Conservation (phyloP, 768 basidiomycete genomes). For the Russula abietina region DNA sequence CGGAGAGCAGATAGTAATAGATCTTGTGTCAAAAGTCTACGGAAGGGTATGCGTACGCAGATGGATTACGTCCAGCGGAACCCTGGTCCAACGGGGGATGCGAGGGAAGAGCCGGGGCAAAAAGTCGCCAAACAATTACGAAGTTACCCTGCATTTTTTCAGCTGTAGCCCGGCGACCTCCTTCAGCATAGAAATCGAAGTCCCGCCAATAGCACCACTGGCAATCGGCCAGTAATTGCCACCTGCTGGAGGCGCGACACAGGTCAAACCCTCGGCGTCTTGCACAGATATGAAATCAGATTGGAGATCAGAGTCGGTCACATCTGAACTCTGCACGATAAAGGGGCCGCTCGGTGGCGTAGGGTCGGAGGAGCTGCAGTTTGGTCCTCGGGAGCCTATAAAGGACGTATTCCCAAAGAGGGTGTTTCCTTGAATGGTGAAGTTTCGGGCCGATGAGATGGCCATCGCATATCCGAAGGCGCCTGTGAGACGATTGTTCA, state of each 20-base stretch:
- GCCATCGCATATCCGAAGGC: slow-evolving; percentile 74
- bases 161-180: too few species aligned
- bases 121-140: too few species aligned
- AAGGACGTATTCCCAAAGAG: slow-evolving; percentile 68
- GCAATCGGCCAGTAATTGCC: slow-evolving; percentile 75
- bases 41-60: too few species aligned
- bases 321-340: slow-evolving; percentile 45
- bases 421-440: slow-evolving; percentile 57
- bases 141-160: too few species aligned
- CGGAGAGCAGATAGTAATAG: too few species aligned
- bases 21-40: too few species aligned
- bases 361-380: slow-evolving; percentile 47
- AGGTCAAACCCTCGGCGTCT: slow-evolving; percentile 55
- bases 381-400: slow-evolving; percentile 60
- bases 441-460: slow-evolving; percentile 57
- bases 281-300: slow-evolving; percentile 44
- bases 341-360: slow-evolving; percentile 57
- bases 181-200: too few species aligned
- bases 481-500: slow-evolving; percentile 53
- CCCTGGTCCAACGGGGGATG: slow-evolving; percentile 21
- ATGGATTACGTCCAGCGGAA: background rate
- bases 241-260: slow-evolving; percentile 58
- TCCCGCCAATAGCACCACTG: slow-evolving; percentile 36
- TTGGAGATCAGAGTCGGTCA: slow-evolving; percentile 43
- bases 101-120: too few species aligned